Percentiles rank a stretch among this genome's conserved stretches.
Conservation (phyloP, 192 early-diverging fungal species). For the Podila epicladia region DNA sequence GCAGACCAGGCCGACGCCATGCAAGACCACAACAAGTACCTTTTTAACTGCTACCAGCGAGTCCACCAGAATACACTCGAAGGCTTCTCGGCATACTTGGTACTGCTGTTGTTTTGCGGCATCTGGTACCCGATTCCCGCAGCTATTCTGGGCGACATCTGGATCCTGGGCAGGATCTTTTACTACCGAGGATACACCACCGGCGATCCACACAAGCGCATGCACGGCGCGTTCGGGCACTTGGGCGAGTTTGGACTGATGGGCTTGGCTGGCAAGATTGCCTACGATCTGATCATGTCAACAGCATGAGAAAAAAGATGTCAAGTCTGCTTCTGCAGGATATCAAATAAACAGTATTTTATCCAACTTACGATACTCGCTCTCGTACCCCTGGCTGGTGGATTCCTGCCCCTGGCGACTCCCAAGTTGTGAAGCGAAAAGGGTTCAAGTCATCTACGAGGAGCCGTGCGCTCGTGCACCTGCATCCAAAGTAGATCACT, state of each 20-base stretch:
- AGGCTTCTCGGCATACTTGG: slow-evolving; percentile 58
- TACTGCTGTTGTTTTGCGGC: slow-evolving; percentile 56
- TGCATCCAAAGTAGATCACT: no score
- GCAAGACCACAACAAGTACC: slow-evolving; percentile 65
- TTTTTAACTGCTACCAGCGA: slow-evolving; percentile 80
- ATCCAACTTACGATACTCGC: no score
- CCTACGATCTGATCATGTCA: slow-evolving; percentile 42
- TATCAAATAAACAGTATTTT: no score
- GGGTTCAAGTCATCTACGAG: no score
- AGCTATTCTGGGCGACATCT: slow-evolving; percentile 61
- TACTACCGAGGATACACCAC: slow-evolving; percentile 67
- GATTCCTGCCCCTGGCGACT: no score
- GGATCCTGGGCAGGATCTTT: slow-evolving; percentile 54
- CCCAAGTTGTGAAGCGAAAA: no score
- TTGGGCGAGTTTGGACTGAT: slow-evolving; percentile 63
- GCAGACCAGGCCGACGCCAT: slow-evolving; percentile 65
- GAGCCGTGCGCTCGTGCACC: no score
- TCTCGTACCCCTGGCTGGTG: no score
- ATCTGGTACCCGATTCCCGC: slow-evolving; percentile 64
- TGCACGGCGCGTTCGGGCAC: slow-evolving; percentile 58
- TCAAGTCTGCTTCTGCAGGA: not conserved
- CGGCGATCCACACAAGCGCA: slow-evolving; percentile 68
- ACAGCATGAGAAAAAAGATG: not conserved
- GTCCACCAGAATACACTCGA: slow-evolving; percentile 77
- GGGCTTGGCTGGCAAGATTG: slow-evolving; percentile 48